Evolutionary conservation across 129 eudicot genomes (phyloP).

Genomic region (Flaveria linearis): DNA sequence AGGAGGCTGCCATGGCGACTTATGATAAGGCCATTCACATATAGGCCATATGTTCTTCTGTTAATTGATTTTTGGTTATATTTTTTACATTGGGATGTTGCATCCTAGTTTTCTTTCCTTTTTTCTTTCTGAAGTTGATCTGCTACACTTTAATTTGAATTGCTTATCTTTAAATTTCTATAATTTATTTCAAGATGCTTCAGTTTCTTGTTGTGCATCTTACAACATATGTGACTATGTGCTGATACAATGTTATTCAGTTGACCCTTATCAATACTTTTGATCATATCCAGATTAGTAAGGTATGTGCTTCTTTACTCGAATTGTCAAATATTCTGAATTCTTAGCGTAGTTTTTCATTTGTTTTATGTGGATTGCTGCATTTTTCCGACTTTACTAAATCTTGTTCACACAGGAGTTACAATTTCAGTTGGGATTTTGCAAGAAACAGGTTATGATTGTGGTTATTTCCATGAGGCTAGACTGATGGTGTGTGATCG

Average conservation of each 20-base stretch:
- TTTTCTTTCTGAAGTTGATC: background rate
- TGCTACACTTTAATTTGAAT: background rate
- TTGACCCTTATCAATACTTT: constrained; percentile 9
- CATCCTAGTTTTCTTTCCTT: background rate
- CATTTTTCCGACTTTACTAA: too few relatives aligned
- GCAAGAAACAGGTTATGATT: too few relatives aligned
- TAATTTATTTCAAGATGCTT: background rate
- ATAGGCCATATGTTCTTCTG: background rate
- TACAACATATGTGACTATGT: background rate
- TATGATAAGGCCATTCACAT: constrained; percentile 15
- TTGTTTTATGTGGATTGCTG: too few relatives aligned
- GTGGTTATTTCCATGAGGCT: too few relatives aligned
- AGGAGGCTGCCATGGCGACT: constrained; percentile 17
- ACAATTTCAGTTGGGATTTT: too few relatives aligned
- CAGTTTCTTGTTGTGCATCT: background rate
- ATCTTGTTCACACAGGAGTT: too few relatives aligned
- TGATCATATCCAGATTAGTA: constrained; percentile 19
- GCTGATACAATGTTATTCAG: too few relatives aligned
- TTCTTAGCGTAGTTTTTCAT: too few relatives aligned
- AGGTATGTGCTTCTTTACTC: constrained; percentile 15
- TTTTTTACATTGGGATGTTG: background rate
- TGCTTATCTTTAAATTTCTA: background rate
- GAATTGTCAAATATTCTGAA: too few relatives aligned
- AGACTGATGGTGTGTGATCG: too few relatives aligned
- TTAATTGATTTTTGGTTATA: background rate